Conservation (phyloP, 768 basidiomycete genomes). For the Rhodotorula graminis region DNA sequence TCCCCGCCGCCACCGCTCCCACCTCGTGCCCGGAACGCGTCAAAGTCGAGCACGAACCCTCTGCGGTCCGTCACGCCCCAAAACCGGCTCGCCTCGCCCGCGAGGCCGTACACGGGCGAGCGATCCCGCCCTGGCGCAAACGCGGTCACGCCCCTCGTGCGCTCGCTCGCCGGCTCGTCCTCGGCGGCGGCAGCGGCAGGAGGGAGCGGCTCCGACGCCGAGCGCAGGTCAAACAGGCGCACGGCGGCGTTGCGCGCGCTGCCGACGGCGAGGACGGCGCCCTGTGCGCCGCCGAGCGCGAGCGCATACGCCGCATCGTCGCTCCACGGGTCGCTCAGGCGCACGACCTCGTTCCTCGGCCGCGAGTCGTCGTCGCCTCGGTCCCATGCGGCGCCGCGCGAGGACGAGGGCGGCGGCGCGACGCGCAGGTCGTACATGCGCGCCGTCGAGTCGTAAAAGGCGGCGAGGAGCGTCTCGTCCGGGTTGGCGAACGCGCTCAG, state of each 20-base stretch:
- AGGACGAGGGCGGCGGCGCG: not conserved
- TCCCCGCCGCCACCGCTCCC: slow-evolving; percentile 1
- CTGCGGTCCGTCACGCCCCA: slow-evolving; percentile 21
- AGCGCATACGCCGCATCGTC: slow-evolving; percentile 24
- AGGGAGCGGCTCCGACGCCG: not conserved
- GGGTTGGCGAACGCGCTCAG: slow-evolving; percentile 2
- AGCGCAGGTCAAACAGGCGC: slow-evolving; percentile 23
- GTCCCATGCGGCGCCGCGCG: not conserved
- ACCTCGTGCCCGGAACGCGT: not conserved
- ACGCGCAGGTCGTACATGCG: slow-evolving; percentile 22
- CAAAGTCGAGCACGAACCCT: slow-evolving; percentile 19
- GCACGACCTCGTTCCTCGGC: slow-evolving; percentile 7
- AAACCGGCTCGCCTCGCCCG: slow-evolving; percentile 6
- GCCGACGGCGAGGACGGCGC: slow-evolving; percentile 8
- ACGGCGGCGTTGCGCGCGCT: slow-evolving; percentile 22
- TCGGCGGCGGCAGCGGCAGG: not conserved
- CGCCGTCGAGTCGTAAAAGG: slow-evolving; percentile 28
- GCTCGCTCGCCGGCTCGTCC: not conserved
- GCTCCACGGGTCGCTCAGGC: slow-evolving; percentile 25
- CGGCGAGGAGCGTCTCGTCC: slow-evolving; percentile 14
- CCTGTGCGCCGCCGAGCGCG: slow-evolving; percentile 1
- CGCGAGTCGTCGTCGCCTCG: no score
- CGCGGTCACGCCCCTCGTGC: slow-evolving; percentile 8
- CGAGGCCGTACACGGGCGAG: slow-evolving; percentile 12
- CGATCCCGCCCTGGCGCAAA: slow-evolving; percentile 18